phyloP scores from a whole-genome alignment of 2,329 filamentous ascomycete species.

The Eutypella sp. region DNA sequence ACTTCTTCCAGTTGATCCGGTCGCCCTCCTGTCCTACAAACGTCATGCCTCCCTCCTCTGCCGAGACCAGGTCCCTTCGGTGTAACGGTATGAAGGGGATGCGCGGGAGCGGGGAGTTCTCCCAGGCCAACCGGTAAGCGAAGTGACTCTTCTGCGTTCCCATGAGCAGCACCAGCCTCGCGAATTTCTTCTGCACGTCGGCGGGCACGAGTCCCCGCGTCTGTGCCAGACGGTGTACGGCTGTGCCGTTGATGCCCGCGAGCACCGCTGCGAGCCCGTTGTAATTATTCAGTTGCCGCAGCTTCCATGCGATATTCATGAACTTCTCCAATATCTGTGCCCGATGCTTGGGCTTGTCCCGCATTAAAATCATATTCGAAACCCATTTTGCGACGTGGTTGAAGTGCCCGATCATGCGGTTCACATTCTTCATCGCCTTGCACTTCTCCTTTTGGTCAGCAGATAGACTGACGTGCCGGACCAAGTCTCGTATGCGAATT shows the following conservation, averaged over 20 bases:
- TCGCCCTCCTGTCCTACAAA: slow-evolving; percentile 70
- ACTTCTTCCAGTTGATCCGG: slow-evolving; percentile 96
- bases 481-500: slow-evolving; percentile 86
- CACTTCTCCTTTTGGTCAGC: slow-evolving; percentile 67
- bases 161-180: slow-evolving; percentile 87
- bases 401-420: slow-evolving; percentile 91
- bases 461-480: slow-evolving; percentile 81
- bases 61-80: slow-evolving; percentile 81
- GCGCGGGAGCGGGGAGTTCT: slow-evolving; percentile 82
- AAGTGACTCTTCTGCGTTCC: slow-evolving; percentile 87
- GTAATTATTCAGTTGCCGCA: slow-evolving; percentile 93
- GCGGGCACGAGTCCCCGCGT: slow-evolving; percentile 72
- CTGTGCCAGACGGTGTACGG: slow-evolving; percentile 76
- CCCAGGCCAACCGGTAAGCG: slow-evolving; percentile 95
- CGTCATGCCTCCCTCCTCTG: slow-evolving; percentile 87
- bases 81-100: slow-evolving; percentile 94
- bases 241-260: slow-evolving; percentile 83
- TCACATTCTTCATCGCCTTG: slow-evolving; percentile 76
- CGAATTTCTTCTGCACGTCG: slow-evolving; percentile 75
- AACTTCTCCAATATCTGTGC: slow-evolving; percentile 91
- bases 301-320: slow-evolving; percentile 80
- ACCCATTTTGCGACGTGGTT: slow-evolving; percentile 83
- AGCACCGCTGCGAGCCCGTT: slow-evolving; percentile 92
- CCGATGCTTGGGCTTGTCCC: slow-evolving; percentile 94
- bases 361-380: slow-evolving; percentile 76